phyloP scores from a whole-genome alignment of 2,329 filamentous ascomycete genomes.

The Berkeleyomyces rouxiae region DNA sequence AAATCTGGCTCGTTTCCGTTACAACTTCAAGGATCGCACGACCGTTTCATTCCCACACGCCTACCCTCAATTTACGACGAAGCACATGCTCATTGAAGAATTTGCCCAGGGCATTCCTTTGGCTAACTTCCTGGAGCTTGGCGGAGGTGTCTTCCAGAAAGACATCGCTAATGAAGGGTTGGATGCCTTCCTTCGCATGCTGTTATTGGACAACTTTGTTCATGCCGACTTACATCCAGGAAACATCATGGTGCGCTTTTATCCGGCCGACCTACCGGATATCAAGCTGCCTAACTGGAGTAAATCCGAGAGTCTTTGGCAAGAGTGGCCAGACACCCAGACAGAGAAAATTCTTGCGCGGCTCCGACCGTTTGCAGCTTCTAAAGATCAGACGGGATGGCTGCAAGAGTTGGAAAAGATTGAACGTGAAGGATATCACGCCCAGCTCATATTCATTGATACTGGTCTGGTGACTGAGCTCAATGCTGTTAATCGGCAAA shows the following conservation, averaged over 20 bases:
- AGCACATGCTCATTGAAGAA: constrained; percentile 85
- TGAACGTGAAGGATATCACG: constrained; percentile 74
- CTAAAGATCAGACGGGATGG: constrained; percentile 54
- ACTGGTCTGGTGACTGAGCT: constrained; percentile 90
- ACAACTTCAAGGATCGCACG: constrained; percentile 73
- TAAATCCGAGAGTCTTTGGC: constrained; percentile 25
- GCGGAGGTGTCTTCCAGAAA: constrained; percentile 79
- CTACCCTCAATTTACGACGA: constrained; percentile 80
- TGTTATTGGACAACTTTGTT: constrained; percentile 92
- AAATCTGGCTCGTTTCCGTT: constrained; percentile 74
- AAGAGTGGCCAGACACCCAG: constrained; percentile 48
- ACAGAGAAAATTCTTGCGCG: constrained; percentile 75
- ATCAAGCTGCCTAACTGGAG: constrained; percentile 25
- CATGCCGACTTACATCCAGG: constrained; percentile 93
- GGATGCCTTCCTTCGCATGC: constrained; percentile 90
- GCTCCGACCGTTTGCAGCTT: constrained; percentile 52
- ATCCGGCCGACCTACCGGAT: constrained; percentile 59
- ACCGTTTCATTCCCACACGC: constrained; percentile 97
- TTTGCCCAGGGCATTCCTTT: constrained; percentile 90
- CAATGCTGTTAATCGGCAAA: constrained; percentile 67
- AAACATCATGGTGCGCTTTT: constrained; percentile 99
- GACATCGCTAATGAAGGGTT: constrained; percentile 91
- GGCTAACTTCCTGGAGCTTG: constrained; percentile 76
- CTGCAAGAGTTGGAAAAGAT: constrained; percentile 55
- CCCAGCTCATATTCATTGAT: constrained; percentile 94